Percentiles rank a stretch among this genome's conserved stretches.
Conservation (phyloP, 768 basidiomycete species). For the Gymnopilus dilepis region DNA sequence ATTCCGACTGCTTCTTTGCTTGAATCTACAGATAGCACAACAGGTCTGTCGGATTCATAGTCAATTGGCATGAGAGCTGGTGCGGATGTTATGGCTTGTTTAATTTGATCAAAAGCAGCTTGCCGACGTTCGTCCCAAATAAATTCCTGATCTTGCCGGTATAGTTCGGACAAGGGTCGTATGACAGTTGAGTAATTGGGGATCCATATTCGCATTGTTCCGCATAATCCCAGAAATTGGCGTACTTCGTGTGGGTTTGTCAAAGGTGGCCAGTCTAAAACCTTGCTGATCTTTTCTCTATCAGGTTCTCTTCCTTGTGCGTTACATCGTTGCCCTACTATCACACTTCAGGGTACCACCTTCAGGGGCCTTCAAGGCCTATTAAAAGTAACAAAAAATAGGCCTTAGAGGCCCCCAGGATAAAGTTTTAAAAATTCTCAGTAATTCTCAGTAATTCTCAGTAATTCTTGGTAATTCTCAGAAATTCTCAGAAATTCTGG, state of each 20-base stretch:
- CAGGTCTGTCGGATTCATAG: slow-evolving; percentile 27
- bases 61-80: slow-evolving; percentile 32
- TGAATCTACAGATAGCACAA: slow-evolving; percentile 40
- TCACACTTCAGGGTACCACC: slow-evolving; percentile 24
- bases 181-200: slow-evolving; percentile 21
- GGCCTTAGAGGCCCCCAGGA: no score
- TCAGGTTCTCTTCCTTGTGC: slow-evolving; percentile 34
- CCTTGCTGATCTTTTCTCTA: slow-evolving; percentile 15
- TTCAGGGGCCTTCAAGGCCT: no score
- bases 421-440: no score
- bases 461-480: no score
- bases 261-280: slow-evolving; percentile 32
- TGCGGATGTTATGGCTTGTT: slow-evolving; percentile 26
- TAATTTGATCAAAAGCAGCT: slow-evolving; percentile 28
- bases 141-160: slow-evolving; percentile 31
- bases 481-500: no score
- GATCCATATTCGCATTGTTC: slow-evolving; percentile 25
- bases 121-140: slow-evolving; percentile 31
- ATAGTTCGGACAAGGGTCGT: slow-evolving; percentile 9
- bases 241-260: neutral
- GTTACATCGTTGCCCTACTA: slow-evolving; percentile 33
- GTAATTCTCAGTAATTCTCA: no score
- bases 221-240: neutral
- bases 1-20: slow-evolving; percentile 31
- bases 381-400: no score